Conservation (phyloP, 73 alveolate genomes). For the Durusdinium trenchii region DNA sequence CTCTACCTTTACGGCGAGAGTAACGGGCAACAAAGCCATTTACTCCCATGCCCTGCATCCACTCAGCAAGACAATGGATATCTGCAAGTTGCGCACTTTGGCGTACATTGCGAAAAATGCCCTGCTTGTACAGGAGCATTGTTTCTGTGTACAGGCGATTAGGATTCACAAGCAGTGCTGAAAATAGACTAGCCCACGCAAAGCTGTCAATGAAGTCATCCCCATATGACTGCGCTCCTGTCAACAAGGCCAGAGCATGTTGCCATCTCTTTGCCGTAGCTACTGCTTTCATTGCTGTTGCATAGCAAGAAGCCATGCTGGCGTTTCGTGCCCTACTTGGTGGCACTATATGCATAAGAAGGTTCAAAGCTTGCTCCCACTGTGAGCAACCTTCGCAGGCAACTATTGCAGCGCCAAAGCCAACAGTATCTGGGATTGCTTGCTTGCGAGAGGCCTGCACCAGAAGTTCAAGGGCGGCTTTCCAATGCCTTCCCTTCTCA, state of each 20-base stretch:
- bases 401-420: slow-evolving; percentile 43
- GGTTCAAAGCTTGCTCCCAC: slow-evolving; percentile 35
- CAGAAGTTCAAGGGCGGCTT: slow-evolving; percentile 23
- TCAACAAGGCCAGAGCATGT: slow-evolving; percentile 40
- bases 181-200: background rate
- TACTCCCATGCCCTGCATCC: slow-evolving; percentile 15
- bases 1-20: no score
- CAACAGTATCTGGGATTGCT: background rate
- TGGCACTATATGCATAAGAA: background rate
- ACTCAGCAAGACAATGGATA: background rate
- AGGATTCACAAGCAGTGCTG: background rate
- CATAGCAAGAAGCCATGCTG: background rate
- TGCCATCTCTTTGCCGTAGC: slow-evolving; percentile 56
- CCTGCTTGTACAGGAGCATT: background rate
- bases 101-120: background rate
- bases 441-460: background rate
- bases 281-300: background rate
- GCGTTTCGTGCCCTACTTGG: background rate
- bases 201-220: background rate
- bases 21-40: background rate
- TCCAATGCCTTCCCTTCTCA: slow-evolving; percentile 78
- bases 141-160: background rate
- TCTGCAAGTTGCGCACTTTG: slow-evolving; percentile 23
- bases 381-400: slow-evolving; percentile 61
- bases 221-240: background rate